Conservation (phyloP, 495 filamentous ascomycete species). For the Symbiotaphrina buchneri region DNA sequence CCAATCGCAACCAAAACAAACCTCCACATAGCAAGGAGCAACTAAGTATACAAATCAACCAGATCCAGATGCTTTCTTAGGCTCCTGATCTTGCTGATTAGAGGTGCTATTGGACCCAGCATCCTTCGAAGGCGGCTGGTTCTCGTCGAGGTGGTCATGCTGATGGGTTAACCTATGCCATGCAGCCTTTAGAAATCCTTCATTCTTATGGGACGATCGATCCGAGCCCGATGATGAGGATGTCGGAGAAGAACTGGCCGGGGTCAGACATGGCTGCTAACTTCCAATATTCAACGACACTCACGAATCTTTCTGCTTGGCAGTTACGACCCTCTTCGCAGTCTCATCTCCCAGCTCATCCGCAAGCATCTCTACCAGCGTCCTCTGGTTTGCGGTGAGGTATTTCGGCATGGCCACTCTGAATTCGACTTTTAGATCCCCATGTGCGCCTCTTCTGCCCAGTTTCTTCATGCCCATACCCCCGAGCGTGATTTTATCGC, state of each 20-base stretch:
- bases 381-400: slow-evolving; percentile 68
- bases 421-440: slow-evolving; percentile 84
- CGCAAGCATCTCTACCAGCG: slow-evolving; percentile 80
- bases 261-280: neutral
- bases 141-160: slow-evolving; percentile 21
- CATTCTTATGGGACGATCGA: slow-evolving; percentile 30
- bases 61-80: slow-evolving; percentile 37
- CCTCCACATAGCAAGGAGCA: no score
- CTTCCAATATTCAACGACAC: slow-evolving; percentile 8
- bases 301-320: slow-evolving; percentile 17
- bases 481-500: slow-evolving; percentile 65
- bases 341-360: slow-evolving; percentile 84
- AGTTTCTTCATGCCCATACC: slow-evolving; percentile 89
- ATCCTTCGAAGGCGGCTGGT: no score
- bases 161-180: slow-evolving; percentile 79
- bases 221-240: slow-evolving; percentile 12
- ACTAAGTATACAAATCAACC: slow-evolving; percentile 15
- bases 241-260: slow-evolving; percentile 1
- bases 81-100: slow-evolving; percentile 14
- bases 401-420: slow-evolving; percentile 90
- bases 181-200: slow-evolving; percentile 70
- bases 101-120: no score
- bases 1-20: no score
- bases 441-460: slow-evolving; percentile 26
- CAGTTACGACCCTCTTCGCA: slow-evolving; percentile 78